A percentile compares a stretch with the other conserved stretches of the same genome.
Conservation (phyloP, 164 flowering plant species). For the Umbilicus rupestris region DNA sequence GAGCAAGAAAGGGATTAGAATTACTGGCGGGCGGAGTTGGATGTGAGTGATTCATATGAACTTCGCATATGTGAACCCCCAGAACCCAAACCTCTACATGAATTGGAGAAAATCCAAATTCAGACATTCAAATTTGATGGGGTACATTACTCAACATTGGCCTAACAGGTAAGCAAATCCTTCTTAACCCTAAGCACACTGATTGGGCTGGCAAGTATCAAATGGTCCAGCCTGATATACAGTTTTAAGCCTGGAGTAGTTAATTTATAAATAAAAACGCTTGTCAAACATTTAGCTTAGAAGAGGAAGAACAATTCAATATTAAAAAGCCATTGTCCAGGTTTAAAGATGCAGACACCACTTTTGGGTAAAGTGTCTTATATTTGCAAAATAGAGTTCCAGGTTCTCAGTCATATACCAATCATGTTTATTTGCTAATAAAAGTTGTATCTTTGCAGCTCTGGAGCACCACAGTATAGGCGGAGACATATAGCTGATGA, state of each 20-base stretch:
- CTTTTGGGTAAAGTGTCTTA: not conserved
- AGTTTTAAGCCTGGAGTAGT: not conserved
- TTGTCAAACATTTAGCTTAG: not conserved
- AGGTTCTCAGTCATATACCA: not conserved
- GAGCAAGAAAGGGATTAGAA: slow-evolving; percentile 23
- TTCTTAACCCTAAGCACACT: no score
- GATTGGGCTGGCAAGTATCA: no score
- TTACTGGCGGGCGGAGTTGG: slow-evolving; percentile 39
- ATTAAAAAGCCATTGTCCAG: not conserved
- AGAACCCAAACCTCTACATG: not conserved
- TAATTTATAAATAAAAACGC: not conserved
- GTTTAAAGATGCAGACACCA: not conserved
- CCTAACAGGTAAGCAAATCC: no score
- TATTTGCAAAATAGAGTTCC: no score
- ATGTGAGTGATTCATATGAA: slow-evolving; percentile 16
- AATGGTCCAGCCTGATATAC: not conserved
- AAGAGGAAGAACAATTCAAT: not conserved
- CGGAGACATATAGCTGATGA: not conserved
- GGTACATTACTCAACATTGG: not conserved
- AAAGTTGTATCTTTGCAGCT: not conserved
- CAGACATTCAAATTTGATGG: not conserved
- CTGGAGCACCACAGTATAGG: not conserved
- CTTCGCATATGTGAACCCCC: not conserved
- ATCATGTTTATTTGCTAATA: not conserved
- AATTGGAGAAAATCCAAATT: not conserved